phyloP scores from a whole-genome alignment of 2,329 filamentous ascomycete genomes.

The Microsporum ferrugineum region DNA sequence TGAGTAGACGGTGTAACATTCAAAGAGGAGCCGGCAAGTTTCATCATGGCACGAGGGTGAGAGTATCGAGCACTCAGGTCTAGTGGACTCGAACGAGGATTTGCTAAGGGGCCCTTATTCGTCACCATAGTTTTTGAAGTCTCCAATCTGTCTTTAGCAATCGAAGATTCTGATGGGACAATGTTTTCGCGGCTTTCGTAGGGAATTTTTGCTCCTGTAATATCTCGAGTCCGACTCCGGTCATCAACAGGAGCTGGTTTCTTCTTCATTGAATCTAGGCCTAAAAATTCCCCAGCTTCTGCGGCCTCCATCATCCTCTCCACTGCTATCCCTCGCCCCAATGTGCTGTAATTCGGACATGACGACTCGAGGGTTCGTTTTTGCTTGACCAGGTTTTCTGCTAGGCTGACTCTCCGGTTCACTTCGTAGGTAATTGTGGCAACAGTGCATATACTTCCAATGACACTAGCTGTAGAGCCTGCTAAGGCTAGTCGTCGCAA shows the following conservation, averaged over 20 bases:
- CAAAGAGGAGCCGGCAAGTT: not conserved
- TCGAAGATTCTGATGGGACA: not conserved
- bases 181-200: not conserved
- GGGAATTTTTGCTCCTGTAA: not conserved
- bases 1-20: not conserved
- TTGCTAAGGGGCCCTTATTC: not conserved
- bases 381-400: conserved; percentile 35
- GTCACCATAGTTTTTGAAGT: not conserved
- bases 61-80: not conserved
- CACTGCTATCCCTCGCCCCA: conserved; percentile 26
- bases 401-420: conserved; percentile 30
- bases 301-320: conserved; percentile 35
- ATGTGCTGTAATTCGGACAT: conserved; percentile 33
- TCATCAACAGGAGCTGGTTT: conserved; percentile 7
- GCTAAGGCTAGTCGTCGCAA: conserved; percentile 28
- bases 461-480: conserved; percentile 21
- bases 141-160: not conserved
- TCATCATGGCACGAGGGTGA: not conserved
- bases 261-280: conserved; percentile 26
- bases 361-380: conserved; percentile 33
- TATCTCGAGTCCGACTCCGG: not conserved
- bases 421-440: conserved; percentile 34
- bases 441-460: conserved; percentile 31
- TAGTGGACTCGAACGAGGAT: not conserved
- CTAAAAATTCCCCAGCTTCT: conserved; percentile 34